Evolutionary conservation across 179 eudicot species (phyloP).

Genomic region (Silene noctiflora): DNA sequence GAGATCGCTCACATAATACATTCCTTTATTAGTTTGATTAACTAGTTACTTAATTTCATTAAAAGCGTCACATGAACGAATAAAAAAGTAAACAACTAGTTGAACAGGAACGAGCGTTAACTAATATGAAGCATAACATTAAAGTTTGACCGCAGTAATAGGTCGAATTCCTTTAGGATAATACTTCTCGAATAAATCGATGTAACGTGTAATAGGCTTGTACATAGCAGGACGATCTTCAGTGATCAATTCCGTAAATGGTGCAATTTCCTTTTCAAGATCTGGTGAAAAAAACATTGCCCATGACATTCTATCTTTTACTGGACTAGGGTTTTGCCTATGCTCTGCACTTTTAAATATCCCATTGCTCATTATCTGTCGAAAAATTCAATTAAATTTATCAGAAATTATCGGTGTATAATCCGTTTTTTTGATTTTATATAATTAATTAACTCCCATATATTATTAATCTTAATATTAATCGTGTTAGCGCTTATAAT

Average conservation of each 20-base stretch:
- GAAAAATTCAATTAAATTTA: background rate
- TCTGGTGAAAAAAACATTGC: conserved; percentile 24
- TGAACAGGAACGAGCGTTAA: background rate
- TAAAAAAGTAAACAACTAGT: no score
- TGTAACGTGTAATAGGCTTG: conserved; percentile 14
- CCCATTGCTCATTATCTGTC: conserved; percentile 28
- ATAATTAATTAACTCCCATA: no score
- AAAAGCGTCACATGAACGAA: no score
- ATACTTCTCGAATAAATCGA: conserved; percentile 9
- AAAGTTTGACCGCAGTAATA: conserved; percentile 16
- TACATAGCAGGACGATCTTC: conserved; percentile 18
- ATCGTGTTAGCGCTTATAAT: no score
- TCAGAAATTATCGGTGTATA: background rate
- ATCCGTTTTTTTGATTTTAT: no score
- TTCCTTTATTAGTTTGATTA: no score
- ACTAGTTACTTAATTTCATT: conserved; percentile 25
- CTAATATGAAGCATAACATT: background rate
- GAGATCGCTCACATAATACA: no score
- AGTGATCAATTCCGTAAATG: conserved; percentile 13
- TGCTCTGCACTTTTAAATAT: conserved; percentile 17
- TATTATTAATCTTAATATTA: no score
- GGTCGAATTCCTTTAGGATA: conserved; percentile 17
- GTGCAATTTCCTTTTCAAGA: conserved; percentile 21
- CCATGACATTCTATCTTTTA: conserved; percentile 17
- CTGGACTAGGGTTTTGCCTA: conserved; percentile 18